phyloP scores from a whole-genome alignment of 2,329 filamentous ascomycete genomes.

The Corniculantispora saksenae region DNA sequence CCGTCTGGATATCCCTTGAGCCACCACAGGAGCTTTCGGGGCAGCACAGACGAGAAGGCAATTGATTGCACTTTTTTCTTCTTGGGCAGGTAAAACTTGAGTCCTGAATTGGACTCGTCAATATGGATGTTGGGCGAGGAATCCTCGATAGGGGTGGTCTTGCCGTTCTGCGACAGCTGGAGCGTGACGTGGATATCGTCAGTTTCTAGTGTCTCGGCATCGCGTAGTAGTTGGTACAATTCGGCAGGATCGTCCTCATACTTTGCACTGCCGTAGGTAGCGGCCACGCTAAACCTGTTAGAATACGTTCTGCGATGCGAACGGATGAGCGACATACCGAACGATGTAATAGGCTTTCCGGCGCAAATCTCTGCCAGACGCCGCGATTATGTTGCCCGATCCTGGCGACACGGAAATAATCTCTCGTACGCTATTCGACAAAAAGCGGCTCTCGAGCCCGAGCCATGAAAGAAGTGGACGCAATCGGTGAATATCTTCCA shows the following conservation, averaged over 20 bases:
- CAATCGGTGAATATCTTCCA: slow-evolving; percentile 34
- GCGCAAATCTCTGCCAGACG: slow-evolving; percentile 29
- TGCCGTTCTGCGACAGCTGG: slow-evolving; percentile 30
- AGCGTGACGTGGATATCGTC: slow-evolving; percentile 32
- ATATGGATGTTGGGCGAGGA: slow-evolving; percentile 31
- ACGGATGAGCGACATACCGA: slow-evolving; percentile 27
- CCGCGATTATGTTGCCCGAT: slow-evolving; percentile 24
- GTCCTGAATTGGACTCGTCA: slow-evolving; percentile 23
- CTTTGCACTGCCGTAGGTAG: neutral
- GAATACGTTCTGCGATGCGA: neutral
- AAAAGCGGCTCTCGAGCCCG: slow-evolving; percentile 31
- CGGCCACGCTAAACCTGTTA: neutral
- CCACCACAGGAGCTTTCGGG: slow-evolving; percentile 33
- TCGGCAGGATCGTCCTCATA: neutral
- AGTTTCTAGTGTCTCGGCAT: slow-evolving; percentile 30
- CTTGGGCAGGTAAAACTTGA: slow-evolving; percentile 36
- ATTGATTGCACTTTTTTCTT: slow-evolving; percentile 29
- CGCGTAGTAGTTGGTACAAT: neutral
- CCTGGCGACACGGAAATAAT: slow-evolving; percentile 30
- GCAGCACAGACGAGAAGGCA: slow-evolving; percentile 31
- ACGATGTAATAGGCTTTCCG: slow-evolving; percentile 34
- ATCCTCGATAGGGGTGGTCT: slow-evolving; percentile 21
- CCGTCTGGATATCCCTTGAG: slow-evolving; percentile 34
- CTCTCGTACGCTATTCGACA: slow-evolving; percentile 37
- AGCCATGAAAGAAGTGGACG: slow-evolving; percentile 37